Evolutionary conservation across 805 yeast species (phyloP), one percentile per base, ranked within the genome.

Genomic region (Nakazawaea wyomingensis): DNA sequence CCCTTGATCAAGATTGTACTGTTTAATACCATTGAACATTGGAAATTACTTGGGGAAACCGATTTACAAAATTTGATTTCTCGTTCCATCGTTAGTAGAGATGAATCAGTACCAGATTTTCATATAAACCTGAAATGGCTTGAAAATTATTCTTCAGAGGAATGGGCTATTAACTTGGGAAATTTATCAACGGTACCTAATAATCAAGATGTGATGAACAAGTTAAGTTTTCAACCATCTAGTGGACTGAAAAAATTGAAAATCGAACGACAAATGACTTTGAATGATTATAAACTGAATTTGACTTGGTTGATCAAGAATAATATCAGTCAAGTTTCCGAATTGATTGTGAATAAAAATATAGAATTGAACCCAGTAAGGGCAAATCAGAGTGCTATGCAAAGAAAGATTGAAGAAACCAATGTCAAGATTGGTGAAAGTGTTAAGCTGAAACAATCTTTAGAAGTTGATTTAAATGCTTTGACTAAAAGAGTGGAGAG

Each of bases 1-100:
- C 81, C 81, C 2, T 55, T 76, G 19, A 51, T 76, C 5, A 74
- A 71, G 51, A 61, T 76, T 8, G 46, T 76, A 13, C 66, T 71
- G 5, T 36, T 60, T 3, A 69, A 72, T 48, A 69, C 78, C 0
- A 64, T 73, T 16, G 74, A 71, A 34, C 77, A 76, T 55, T 64
- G 60, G 35, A 39, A 54, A 9, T 34, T 61, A 27, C 49, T 46
- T 6, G 46, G 50, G 18, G 43, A 43, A 8, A 38, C 48, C n/a
- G 44, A 53, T n/a, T 39, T 48, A 2, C 48, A 45, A 27, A 43
- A 46, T 41, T 40, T 59, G 26, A 45, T 57, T 4, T 45, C 41
- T n/a, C 44, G 55, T 32, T 47, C 56, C 1, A 28, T 60, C 19
- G 35, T 48, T 0, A 45, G 54, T 27, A 48, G 54, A n/a, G 34